Evolutionary conservation across 2,329 filamentous ascomycete species (phyloP).

Genomic region (Periconia sp.): DNA sequence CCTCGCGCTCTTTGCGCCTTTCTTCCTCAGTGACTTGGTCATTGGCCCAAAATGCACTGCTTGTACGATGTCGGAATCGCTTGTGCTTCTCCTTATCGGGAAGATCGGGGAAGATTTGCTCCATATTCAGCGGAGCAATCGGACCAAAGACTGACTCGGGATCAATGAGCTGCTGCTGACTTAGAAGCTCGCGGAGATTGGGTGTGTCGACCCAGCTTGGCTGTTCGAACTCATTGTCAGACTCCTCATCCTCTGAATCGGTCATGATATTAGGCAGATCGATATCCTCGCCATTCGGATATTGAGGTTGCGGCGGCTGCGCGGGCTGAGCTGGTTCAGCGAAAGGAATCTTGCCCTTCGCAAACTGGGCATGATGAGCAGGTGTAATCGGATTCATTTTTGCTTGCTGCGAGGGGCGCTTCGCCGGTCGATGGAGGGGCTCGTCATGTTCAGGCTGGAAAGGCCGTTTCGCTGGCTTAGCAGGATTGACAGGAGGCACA

Average conservation of each 20-base stretch:
- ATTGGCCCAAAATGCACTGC: slow-evolving; percentile 90
- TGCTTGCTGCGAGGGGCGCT: slow-evolving; percentile 48
- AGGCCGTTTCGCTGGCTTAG: slow-evolving; percentile 75
- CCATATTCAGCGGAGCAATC: slow-evolving; percentile 87
- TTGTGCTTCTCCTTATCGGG: slow-evolving; percentile 80
- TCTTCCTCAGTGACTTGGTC: slow-evolving; percentile 89
- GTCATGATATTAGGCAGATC: slow-evolving; percentile 94
- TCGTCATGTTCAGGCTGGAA: slow-evolving; percentile 72
- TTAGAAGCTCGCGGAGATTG: slow-evolving; percentile 75
- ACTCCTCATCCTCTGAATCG: slow-evolving; percentile 88
- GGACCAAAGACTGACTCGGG: slow-evolving; percentile 87
- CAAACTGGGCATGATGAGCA: slow-evolving; percentile 75
- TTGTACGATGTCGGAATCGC: slow-evolving; percentile 89
- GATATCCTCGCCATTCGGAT: slow-evolving; percentile 87
- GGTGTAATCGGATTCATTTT: slow-evolving; percentile 55
- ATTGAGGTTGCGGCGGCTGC: slow-evolving; percentile 73
- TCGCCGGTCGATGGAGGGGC: slow-evolving; percentile 54
- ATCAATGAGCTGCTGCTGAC: slow-evolving; percentile 83
- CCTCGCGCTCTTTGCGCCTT: slow-evolving; percentile 78
- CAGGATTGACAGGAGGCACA: slow-evolving; percentile 66
- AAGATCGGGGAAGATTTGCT: slow-evolving; percentile 81
- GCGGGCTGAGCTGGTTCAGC: slow-evolving; percentile 64
- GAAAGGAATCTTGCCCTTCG: slow-evolving; percentile 89
- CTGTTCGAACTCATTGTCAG: slow-evolving; percentile 67
- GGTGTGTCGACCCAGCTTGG: slow-evolving; percentile 91